These are phyloP conservation scores for Echinochloa phyllopogon DNA, from an alignment of 176 grass and related monocot species.

Conservation along the genomic window DNA sequence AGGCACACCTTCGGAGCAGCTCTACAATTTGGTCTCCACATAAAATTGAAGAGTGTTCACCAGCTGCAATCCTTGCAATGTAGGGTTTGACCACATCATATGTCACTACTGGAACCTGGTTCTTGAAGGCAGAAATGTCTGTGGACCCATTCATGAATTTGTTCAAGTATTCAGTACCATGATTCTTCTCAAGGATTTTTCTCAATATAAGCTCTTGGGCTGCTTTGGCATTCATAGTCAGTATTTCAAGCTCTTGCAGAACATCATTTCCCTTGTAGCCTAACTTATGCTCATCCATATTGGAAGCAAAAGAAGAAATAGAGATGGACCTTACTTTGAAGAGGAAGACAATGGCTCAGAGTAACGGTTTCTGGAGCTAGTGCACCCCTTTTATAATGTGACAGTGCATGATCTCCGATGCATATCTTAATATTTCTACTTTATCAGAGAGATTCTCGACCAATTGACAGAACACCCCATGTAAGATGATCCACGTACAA, in stretches of 20 bases:
- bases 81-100: slow-evolving; percentile 68
- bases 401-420: slow-evolving; percentile 40
- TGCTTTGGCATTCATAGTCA: slow-evolving; percentile 69
- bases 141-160: slow-evolving; percentile 69
- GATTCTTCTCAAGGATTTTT: slow-evolving; percentile 72
- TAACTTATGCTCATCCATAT: slow-evolving; percentile 62
- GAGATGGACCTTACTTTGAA: slow-evolving; percentile 35
- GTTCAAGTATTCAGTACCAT: slow-evolving; percentile 63
- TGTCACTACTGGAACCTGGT: slow-evolving; percentile 61
- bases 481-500: slow-evolving; percentile 44
- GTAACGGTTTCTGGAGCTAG: slow-evolving; percentile 41
- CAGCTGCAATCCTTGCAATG: slow-evolving; percentile 63
- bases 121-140: slow-evolving; percentile 62
- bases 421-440: slow-evolving; percentile 46
- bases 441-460: slow-evolving; percentile 40
- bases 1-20: slow-evolving; percentile 65
- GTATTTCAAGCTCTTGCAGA: slow-evolving; percentile 71
- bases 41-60: slow-evolving; percentile 74
- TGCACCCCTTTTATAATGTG: slow-evolving; percentile 54
- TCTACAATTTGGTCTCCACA: slow-evolving; percentile 64
- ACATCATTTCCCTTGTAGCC: slow-evolving; percentile 55
- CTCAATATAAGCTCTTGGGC: slow-evolving; percentile 59
- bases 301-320: slow-evolving; percentile 36
- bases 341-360: slow-evolving; percentile 38
- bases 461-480: slow-evolving; percentile 29